Evolutionary conservation across 176 grass and related monocot genomes (phyloP), one percentile per base, ranked within the genome.

Genomic region (Carex littledalei): DNA sequence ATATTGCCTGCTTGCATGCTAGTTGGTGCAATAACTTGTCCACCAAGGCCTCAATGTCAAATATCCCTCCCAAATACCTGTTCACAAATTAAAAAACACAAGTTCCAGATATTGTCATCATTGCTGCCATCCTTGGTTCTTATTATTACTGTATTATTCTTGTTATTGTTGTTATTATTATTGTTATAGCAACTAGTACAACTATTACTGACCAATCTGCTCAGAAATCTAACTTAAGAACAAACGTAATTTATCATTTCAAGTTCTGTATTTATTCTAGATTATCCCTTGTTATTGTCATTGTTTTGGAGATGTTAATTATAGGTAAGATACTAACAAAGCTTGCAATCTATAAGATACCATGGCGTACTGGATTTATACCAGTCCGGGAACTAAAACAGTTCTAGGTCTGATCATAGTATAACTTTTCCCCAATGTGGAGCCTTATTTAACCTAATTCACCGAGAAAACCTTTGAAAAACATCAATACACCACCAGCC

Each of bases 11-110:
- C 88, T 99, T 92, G 62, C 90, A 75, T 5, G 93, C 91, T 11
- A 99, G 91, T 80, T 99, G 97, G 86, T 99, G 88, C 35, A 99
- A 85, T 85, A 95, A 71, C 72, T 99, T 99, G 22, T 99, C 88
- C 9, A 99, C 93, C 24, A 99, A 88, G 7, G 97, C 93, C 86
- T 99, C 90, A 18, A 99, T 90, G 49, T 99, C 97, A 91, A 99
- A 99, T 86, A 99, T 99, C 76, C 97, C 97, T 11, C 97, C 97
- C 18, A 99, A 87, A 79, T 99, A 99, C 79, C 97, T 99, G 90
- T 80, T 91, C 73, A 53, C 21, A 15, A 69, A 49, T 15, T 57
- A 57, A 78, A 78, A 54, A 29, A 78, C 52, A 35, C 31, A 78
- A 32, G 24, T 17, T 57, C 26, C 17, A 78, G 26, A 34, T 14